phyloP scores from a whole-genome alignment of 306 rosid genomes.

The Hippophae tibetana region DNA sequence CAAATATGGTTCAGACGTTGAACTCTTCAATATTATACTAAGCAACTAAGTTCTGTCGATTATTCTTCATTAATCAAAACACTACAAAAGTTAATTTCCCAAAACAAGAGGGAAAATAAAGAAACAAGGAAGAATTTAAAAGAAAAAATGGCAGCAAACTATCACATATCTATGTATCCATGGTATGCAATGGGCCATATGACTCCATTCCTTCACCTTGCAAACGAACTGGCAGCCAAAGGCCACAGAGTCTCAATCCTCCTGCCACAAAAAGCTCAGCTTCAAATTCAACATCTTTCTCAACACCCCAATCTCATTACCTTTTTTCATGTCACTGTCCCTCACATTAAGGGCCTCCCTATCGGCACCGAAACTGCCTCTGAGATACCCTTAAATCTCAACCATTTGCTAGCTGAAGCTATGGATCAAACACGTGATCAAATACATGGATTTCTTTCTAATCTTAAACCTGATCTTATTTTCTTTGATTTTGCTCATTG shows the following conservation, averaged over 20 bases:
- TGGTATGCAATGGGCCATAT: constrained; percentile 56
- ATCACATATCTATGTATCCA: constrained; percentile 38
- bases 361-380: constrained; percentile 33
- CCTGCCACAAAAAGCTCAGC: constrained; percentile 25
- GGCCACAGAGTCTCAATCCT: constrained; percentile 30
- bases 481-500: constrained; percentile 38
- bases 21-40: no score
- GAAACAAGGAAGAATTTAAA: no score
- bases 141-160: background rate
- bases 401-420: constrained; percentile 17
- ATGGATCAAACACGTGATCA: constrained; percentile 30
- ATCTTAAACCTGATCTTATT: constrained; percentile 22
- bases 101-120: no score
- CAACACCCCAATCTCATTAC: constrained; percentile 29
- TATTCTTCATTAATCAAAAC: no score
- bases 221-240: constrained; percentile 41
- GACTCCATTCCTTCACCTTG: constrained; percentile 39
- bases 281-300: constrained; percentile 20
- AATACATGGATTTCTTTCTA: constrained; percentile 3
- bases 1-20: no score
- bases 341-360: constrained; percentile 34
- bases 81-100: no score
- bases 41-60: no score
- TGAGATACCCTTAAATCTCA: constrained; percentile 22
- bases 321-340: constrained; percentile 23